Percentiles rank a stretch among this genome's conserved stretches.
phyloP scores from a whole-genome alignment of 1,139 yeast species.

The Candida sp. region DNA sequence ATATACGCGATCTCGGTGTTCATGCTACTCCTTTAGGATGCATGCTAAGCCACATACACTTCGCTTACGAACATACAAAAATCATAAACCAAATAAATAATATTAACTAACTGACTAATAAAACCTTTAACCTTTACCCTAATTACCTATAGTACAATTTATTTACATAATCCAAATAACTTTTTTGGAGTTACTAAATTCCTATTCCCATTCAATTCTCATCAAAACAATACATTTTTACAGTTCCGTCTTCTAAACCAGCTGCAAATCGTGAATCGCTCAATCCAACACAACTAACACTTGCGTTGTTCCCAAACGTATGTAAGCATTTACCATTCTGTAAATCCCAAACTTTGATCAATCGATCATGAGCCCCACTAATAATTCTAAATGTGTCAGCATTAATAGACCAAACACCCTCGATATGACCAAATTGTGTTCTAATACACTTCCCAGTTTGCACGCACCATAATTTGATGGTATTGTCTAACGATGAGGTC shows the following conservation, averaged over 20 bases:
- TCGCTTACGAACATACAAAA: too few species aligned
- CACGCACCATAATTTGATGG: slow-evolving; percentile 92
- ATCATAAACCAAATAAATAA: neutral
- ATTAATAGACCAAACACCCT: slow-evolving; percentile 96
- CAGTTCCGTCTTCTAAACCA: slow-evolving; percentile 85
- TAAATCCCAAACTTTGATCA: slow-evolving; percentile 92
- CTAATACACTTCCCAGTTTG: slow-evolving; percentile 82
- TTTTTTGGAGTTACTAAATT: neutral
- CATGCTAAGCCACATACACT: too few species aligned
- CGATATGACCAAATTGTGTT: slow-evolving; percentile 96
- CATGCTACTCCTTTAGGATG: neutral
- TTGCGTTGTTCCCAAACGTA: slow-evolving; percentile 73
- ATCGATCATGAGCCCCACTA: slow-evolving; percentile 90
- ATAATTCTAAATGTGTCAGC: slow-evolving; percentile 94
- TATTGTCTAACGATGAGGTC: slow-evolving; percentile 88
- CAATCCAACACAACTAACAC: slow-evolving; percentile 84
- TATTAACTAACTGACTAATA: neutral
- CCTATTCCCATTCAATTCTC: slow-evolving; percentile 6
- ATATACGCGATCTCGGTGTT: neutral
- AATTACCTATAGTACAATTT: neutral
- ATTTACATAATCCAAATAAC: neutral
- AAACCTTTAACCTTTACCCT: neutral
- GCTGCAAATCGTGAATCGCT: slow-evolving; percentile 89
- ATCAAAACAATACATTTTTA: slow-evolving; percentile 79
- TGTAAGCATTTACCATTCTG: slow-evolving; percentile 93